Percentiles rank a stretch among this genome's conserved stretches.
These are phyloP conservation scores for Ajuga chamaepitys DNA, from an alignment of 257 asterid genomes.

Conservation along the genomic window DNA sequence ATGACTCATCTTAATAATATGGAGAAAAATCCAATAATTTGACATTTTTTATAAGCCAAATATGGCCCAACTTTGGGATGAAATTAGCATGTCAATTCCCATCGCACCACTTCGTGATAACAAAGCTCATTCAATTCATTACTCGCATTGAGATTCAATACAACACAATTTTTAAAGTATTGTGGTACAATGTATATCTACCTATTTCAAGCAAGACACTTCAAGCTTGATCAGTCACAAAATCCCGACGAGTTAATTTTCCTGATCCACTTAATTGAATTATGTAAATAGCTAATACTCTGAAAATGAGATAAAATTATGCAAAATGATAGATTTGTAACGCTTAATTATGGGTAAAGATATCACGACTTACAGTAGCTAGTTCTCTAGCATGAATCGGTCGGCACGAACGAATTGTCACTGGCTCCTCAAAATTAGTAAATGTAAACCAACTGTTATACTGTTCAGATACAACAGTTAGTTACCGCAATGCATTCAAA, in stretches of 20 bases:
- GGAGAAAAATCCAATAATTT: constrained; percentile 2
- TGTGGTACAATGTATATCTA: neutral
- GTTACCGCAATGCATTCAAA: constrained; percentile 14
- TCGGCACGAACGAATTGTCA: constrained; percentile 72
- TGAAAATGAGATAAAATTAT: neutral
- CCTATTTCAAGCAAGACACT: neutral
- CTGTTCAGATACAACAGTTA: constrained; percentile 39
- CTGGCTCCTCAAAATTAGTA: constrained; percentile 74
- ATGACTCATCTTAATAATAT: neutral
- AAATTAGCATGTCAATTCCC: neutral
- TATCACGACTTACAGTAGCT: constrained; percentile 53
- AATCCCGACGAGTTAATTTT: neutral
- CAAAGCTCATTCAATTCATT: neutral
- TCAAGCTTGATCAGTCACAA: neutral
- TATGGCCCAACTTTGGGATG: neutral
- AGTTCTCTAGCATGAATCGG: constrained; percentile 88
- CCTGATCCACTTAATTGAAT: constrained; percentile 3
- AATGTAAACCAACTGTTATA: constrained; percentile 98
- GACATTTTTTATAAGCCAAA: neutral
- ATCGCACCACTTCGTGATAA: neutral
- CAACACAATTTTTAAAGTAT: neutral
- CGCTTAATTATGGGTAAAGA: neutral
- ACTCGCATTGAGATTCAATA: neutral
- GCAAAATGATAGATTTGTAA: neutral
- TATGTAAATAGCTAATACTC: neutral